A percentile compares a stretch with the other conserved stretches of the same genome.
phyloP scores from a whole-genome alignment of 441 rosid genomes.

The Eugenia klotzschiana region DNA sequence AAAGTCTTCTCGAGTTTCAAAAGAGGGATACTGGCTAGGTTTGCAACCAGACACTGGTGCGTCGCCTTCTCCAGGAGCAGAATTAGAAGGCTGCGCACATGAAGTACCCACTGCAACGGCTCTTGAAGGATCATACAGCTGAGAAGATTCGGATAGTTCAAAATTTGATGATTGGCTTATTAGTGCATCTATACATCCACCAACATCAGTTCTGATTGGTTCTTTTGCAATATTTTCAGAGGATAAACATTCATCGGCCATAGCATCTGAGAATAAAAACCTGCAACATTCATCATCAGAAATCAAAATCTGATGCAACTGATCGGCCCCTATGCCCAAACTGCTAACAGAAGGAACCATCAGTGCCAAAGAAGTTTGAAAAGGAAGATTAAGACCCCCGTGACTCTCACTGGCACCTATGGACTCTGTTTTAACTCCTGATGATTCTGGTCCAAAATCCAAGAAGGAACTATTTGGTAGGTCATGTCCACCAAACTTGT shows the following conservation, averaged over 20 bases:
- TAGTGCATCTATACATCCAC: constrained; percentile 23
- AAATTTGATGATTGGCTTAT: constrained; percentile 20
- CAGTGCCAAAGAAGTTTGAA: constrained; percentile 30
- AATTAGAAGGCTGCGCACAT: constrained; percentile 22
- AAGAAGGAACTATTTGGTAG: constrained; percentile 30
- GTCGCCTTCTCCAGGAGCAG: constrained; percentile 26
- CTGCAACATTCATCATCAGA: constrained; percentile 86
- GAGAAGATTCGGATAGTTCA: constrained; percentile 32
- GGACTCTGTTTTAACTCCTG: constrained; percentile 29
- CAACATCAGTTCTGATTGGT: constrained; percentile 19
- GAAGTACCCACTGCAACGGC: constrained; percentile 26
- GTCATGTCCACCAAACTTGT: constrained; percentile 36
- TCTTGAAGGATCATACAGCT: constrained; percentile 22
- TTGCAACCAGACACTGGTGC: constrained; percentile 19
- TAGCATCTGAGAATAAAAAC: constrained; percentile 53
- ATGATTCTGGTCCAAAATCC: constrained; percentile 35
- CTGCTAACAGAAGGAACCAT: constrained; percentile 26
- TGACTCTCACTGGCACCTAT: constrained; percentile 23
- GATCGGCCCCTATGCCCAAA: constrained; percentile 17
- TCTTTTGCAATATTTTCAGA: constrained; percentile 28
- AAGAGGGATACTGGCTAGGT: constrained; percentile 24
- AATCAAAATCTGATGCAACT: constrained; percentile 42
- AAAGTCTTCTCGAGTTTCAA: constrained; percentile 31
- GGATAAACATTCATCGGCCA: constrained; percentile 21
- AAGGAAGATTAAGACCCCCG: constrained; percentile 27